These are phyloP conservation scores for Coemansia asiatica DNA, from an alignment of 192 early-diverging fungal genomes.

Conservation along the genomic window DNA sequence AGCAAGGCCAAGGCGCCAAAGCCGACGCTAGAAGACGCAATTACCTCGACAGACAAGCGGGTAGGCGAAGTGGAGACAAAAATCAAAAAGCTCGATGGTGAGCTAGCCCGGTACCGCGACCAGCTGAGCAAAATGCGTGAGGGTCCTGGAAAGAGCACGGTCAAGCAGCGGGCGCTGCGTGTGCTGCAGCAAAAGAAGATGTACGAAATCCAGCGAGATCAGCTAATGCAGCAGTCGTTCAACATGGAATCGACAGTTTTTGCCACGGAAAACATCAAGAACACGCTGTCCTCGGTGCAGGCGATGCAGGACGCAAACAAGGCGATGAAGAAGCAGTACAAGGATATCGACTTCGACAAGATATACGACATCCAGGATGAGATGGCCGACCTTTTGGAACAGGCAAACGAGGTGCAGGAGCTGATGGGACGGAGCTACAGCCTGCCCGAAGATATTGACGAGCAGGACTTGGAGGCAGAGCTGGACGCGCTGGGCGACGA, in stretches of 20 bases:
- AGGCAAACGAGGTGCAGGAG: constrained; percentile 98
- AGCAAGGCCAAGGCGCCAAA: constrained; percentile 79
- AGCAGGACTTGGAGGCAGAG: constrained; percentile 97
- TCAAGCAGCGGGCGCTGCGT: constrained; percentile 90
- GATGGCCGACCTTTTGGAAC: constrained; percentile 96
- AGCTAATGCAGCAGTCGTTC: constrained; percentile 93
- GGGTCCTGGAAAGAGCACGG: constrained; percentile 81
- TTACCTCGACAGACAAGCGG: constrained; percentile 77
- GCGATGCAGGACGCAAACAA: constrained; percentile 96
- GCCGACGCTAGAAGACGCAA: constrained; percentile 87
- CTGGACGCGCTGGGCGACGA: constrained; percentile 97
- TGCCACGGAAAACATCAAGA: constrained; percentile 94
- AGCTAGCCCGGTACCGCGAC: constrained; percentile 86
- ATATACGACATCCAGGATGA: constrained; percentile 95
- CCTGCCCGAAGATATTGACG: constrained; percentile 93
- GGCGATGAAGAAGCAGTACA: constrained; percentile 94
- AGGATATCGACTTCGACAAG: constrained; percentile 90
- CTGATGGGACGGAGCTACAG: constrained; percentile 87
- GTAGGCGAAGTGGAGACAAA: constrained; percentile 89
- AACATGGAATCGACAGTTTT: constrained; percentile 97
- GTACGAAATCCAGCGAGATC: constrained; percentile 93
- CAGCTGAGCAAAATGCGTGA: constrained; percentile 94
- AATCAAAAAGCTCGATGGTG: constrained; percentile 91
- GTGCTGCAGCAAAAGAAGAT: constrained; percentile 93
- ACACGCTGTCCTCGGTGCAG: constrained; percentile 93